Conservation (phyloP, 208 protist genomes). For the Leishmania tropica region DNA sequence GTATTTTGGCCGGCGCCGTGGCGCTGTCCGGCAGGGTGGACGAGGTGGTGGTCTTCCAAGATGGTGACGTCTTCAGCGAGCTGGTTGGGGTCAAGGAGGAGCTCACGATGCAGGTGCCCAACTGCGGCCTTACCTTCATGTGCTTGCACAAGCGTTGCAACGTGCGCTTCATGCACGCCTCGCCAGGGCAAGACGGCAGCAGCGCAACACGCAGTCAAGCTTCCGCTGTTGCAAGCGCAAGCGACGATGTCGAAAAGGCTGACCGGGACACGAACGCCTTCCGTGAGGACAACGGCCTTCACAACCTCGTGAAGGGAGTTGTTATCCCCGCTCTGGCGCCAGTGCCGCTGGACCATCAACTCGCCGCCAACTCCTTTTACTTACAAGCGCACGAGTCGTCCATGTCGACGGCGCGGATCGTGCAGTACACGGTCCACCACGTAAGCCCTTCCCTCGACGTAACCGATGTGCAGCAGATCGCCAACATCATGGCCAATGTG, state of each 20-base stretch:
- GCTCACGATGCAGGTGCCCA: constrained; percentile 40
- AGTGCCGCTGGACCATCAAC: constrained; percentile 42
- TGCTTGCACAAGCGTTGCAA: constrained; percentile 92
- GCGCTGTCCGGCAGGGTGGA: constrained; percentile 72
- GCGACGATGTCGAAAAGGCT: neutral
- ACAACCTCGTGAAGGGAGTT: constrained; percentile 80
- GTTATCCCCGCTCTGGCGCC: constrained; percentile 75
- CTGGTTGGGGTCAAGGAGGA: constrained; percentile 60
- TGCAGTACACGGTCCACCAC: constrained; percentile 85
- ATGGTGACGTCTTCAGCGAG: constrained; percentile 87
- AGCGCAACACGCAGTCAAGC: neutral
- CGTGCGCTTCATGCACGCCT: constrained; percentile 79
- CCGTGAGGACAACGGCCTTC: constrained; percentile 6
- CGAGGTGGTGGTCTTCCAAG: constrained; percentile 89
- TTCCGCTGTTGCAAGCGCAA: neutral
- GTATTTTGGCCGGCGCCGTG: constrained; percentile 37
- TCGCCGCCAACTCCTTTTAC: constrained; percentile 73
- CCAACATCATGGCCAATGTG: constrained; percentile 75
- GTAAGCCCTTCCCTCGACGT: constrained; percentile 71
- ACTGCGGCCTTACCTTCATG: constrained; percentile 88
- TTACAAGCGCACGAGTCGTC: constrained; percentile 86
- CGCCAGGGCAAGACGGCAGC: constrained; percentile 9
- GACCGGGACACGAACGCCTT: neutral
- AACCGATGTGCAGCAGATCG: constrained; percentile 78
- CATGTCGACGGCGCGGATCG: constrained; percentile 84